Conservation (phyloP, 768 basidiomycete genomes). For the Trametes cingulata region DNA sequence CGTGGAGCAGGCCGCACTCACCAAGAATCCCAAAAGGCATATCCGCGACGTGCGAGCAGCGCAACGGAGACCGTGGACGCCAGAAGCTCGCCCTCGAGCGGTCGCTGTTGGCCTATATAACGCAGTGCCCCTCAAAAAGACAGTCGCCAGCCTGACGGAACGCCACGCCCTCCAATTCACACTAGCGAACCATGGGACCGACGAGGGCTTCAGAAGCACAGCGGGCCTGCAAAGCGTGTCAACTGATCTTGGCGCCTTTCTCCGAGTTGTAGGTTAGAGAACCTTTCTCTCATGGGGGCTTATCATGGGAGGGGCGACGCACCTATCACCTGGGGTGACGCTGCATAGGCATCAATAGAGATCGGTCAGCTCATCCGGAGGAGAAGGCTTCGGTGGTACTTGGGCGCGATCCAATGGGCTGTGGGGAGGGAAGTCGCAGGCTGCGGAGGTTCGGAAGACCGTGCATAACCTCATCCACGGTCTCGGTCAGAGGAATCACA, state of each 20-base stretch:
- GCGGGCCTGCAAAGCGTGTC: neutral
- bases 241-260: slow-evolving; percentile 1
- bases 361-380: too few relatives aligned
- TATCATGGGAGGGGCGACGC: neutral
- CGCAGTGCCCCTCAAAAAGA: neutral
- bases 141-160: neutral
- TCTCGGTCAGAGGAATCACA: too few relatives aligned
- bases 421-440: neutral
- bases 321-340: neutral
- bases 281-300: slow-evolving; percentile 5
- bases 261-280: neutral
- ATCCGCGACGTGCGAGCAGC: neutral
- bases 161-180: neutral
- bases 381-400: neutral
- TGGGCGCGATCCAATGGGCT: too few relatives aligned
- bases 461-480: too few relatives aligned
- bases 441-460: too few relatives aligned
- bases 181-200: neutral
- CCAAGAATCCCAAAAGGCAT: slow-evolving; percentile 44
- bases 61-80: neutral
- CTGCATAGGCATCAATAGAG: neutral
- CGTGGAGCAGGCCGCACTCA: slow-evolving; percentile 18
- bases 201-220: neutral
- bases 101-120: neutral
- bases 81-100: neutral